Percentiles rank a stretch among this genome's conserved stretches.
These are phyloP conservation scores for Malus orientalis DNA, from an alignment of 306 rosid genomes.

Conservation along the genomic window DNA sequence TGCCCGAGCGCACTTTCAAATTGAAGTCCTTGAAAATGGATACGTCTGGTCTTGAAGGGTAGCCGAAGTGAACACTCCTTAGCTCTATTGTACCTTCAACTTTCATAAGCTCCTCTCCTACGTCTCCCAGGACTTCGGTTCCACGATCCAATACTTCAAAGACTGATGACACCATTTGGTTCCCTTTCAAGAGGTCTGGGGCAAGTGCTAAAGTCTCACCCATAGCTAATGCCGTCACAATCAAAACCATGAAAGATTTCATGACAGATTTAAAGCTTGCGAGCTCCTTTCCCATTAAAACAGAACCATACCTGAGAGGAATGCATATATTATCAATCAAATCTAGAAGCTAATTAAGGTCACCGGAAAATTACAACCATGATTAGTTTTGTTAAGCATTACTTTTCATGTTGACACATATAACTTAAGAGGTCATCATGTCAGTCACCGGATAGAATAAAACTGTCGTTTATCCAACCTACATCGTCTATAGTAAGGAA, in stretches of 20 bases:
- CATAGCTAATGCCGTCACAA: conserved; percentile 87
- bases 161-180: conserved; percentile 91
- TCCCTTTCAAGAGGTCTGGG: conserved; percentile 90
- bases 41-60: conserved; percentile 88
- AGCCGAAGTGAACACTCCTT: conserved; percentile 58
- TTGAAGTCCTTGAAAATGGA: conserved; percentile 77
- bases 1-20: conserved; percentile 62
- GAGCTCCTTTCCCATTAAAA: conserved; percentile 81
- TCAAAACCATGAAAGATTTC: conserved; percentile 90
- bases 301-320: conserved; percentile 80
- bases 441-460: no score
- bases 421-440: no score
- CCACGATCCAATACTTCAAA: conserved; percentile 73
- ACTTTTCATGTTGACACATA: no score
- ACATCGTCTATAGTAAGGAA: not conserved
- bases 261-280: conserved; percentile 85
- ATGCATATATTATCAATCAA: no score
- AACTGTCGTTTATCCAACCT: not conserved
- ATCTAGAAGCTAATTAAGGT: not conserved
- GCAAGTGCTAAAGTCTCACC: conserved; percentile 87
- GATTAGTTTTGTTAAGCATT: no score
- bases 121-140: conserved; percentile 49
- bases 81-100: conserved; percentile 89
- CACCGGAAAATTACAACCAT: not conserved
- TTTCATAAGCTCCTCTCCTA: conserved; percentile 58